Evolutionary conservation across 2,329 filamentous ascomycete species (phyloP).

Genomic region (Hirsutella rhossiliensis): DNA sequence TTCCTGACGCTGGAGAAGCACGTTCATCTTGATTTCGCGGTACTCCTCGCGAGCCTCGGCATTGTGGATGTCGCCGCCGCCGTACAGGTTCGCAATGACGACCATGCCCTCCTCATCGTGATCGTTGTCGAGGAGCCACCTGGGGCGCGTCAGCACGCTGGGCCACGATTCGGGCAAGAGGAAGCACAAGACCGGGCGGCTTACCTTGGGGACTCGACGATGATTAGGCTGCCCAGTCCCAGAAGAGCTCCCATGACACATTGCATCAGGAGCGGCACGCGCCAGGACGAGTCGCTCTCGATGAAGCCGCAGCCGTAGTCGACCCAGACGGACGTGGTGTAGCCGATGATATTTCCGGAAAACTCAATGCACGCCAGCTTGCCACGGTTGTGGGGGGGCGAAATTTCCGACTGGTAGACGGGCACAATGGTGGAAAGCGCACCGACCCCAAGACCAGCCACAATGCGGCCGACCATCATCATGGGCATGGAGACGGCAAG

Average conservation of each 20-base stretch:
- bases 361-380: constrained; percentile 97
- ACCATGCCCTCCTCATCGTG: constrained; percentile 97
- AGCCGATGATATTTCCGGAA: constrained; percentile 91
- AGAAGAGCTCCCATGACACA: constrained; percentile 87
- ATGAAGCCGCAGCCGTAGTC: constrained; percentile 97
- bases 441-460: constrained; percentile 78
- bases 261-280: constrained; percentile 80
- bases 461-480: constrained; percentile 76
- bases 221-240: constrained; percentile 75
- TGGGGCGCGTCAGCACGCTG: constrained; percentile 25
- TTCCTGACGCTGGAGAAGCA: constrained; percentile 85
- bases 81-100: constrained; percentile 95
- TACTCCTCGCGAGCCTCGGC: constrained; percentile 89
- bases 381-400: constrained; percentile 88
- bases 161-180: not conserved
- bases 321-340: constrained; percentile 94
- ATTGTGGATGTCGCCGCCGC: constrained; percentile 90
- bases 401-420: constrained; percentile 90
- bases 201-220: constrained; percentile 91
- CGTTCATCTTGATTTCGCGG: constrained; percentile 97
- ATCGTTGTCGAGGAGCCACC: constrained; percentile 95
- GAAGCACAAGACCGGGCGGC: constrained; percentile 4
- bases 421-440: constrained; percentile 86
- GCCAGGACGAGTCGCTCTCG: constrained; percentile 75
- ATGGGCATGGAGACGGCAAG: constrained; percentile 73